Percentiles rank a stretch among this genome's conserved stretches.
These are phyloP conservation scores for Trichoderma simmonsii DNA, from an alignment of 2,329 filamentous ascomycete genomes.

Conservation along the genomic window DNA sequence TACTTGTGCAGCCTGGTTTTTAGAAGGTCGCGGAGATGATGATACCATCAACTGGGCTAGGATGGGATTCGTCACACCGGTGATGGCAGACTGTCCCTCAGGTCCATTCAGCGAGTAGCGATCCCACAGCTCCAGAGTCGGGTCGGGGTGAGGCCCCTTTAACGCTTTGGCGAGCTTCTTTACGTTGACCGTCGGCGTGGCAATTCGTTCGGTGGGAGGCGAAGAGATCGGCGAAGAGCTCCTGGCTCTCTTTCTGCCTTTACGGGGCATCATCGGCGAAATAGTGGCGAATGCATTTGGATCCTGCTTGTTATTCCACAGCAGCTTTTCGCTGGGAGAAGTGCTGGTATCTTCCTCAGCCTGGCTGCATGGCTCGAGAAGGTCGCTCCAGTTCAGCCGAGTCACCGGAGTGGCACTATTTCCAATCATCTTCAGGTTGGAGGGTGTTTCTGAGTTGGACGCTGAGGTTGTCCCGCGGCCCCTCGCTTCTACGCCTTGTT, in stretches of 20 bases:
- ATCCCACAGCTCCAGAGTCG: slow-evolving; percentile 74
- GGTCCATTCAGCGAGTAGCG: slow-evolving; percentile 57
- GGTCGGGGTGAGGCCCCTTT: slow-evolving; percentile 67
- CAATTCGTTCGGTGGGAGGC: slow-evolving; percentile 49
- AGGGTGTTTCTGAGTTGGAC: slow-evolving; percentile 5
- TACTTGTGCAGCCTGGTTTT: slow-evolving; percentile 40
- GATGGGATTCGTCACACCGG: slow-evolving; percentile 51
- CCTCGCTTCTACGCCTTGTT: slow-evolving; percentile 21
- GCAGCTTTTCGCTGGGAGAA: slow-evolving; percentile 60
- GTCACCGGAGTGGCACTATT: slow-evolving; percentile 45
- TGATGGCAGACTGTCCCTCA: slow-evolving; percentile 42
- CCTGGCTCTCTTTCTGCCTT: slow-evolving; percentile 63
- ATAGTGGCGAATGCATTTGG: slow-evolving; percentile 39
- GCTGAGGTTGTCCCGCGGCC: background rate
- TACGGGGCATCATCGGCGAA: slow-evolving; percentile 49
- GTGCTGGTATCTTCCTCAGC: slow-evolving; percentile 44
- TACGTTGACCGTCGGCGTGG: slow-evolving; percentile 52
- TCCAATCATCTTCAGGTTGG: slow-evolving; percentile 25
- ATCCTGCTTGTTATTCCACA: slow-evolving; percentile 56
- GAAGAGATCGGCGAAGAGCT: slow-evolving; percentile 73
- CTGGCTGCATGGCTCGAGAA: slow-evolving; percentile 46
- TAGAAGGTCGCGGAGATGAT: slow-evolving; percentile 63
- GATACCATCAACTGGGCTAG: slow-evolving; percentile 66
- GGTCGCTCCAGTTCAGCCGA: slow-evolving; percentile 56
- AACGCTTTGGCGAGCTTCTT: slow-evolving; percentile 57